Conservation (phyloP, 805 yeast species). For the Candida adriatica region DNA sequence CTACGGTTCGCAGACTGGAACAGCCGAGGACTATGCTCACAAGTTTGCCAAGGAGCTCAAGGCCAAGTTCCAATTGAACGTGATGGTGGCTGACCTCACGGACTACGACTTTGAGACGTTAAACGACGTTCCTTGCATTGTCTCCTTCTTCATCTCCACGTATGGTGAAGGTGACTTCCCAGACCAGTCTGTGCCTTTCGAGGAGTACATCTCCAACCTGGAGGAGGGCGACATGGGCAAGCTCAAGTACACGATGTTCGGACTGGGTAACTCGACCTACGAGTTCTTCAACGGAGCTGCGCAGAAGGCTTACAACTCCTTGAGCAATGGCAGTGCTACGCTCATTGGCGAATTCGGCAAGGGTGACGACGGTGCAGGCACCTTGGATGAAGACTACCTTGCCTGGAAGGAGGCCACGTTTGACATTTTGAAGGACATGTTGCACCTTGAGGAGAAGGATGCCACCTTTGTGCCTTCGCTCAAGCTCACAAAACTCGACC, state of each 20-base stretch:
- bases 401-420: conserved; percentile 84
- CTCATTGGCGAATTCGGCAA: conserved; percentile 72
- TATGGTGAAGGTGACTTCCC: conserved; percentile 99
- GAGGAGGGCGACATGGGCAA: conserved; percentile 50
- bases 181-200: conserved; percentile 82
- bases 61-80: conserved; percentile 70
- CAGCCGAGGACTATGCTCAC: conserved; percentile 94
- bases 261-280: conserved; percentile 91
- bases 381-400: conserved; percentile 91
- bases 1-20: conserved; percentile 96
- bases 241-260: conserved; percentile 71
- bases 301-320: conserved; percentile 44
- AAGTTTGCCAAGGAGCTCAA: conserved; percentile 85
- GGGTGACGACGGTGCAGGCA: conserved; percentile 94
- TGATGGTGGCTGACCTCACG: conserved; percentile 83
- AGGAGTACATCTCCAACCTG: conserved; percentile 51
- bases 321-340: conserved; percentile 61
- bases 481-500: conserved; percentile 33
- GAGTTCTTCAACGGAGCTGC: conserved; percentile 87
- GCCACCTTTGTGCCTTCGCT: conserved; percentile 69
- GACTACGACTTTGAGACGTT: conserved; percentile 81
- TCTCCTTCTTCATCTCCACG: conserved; percentile 79
- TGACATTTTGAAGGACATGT: conserved; percentile 53
- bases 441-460: conserved; percentile 75
- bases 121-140: conserved; percentile 53